These are phyloP conservation scores for Brassica incana DNA, from an alignment of 345 rosid genomes.

Conservation along the genomic window DNA sequence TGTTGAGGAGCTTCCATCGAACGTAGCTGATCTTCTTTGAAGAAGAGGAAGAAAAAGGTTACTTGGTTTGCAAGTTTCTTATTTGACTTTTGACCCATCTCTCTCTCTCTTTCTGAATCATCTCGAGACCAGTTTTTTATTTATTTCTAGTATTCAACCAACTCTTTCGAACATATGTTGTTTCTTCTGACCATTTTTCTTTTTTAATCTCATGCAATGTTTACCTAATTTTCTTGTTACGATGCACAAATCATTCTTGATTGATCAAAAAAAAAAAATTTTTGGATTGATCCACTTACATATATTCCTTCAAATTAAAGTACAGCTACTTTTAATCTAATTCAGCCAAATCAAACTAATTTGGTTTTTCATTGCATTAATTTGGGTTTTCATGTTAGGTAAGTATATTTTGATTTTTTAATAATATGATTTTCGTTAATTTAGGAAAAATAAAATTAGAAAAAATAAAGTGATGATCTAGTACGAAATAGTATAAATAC, in stretches of 20 bases:
- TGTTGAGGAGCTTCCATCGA: not conserved
- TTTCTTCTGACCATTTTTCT: conserved; percentile 29
- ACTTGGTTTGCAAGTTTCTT: conserved; percentile 29
- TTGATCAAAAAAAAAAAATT: no score
- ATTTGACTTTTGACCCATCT: conserved; percentile 35
- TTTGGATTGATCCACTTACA: no score
- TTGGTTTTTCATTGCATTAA: no score
- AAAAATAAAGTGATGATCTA: no score
- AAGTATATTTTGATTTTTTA: no score
- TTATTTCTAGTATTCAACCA: conserved; percentile 19
- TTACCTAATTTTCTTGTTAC: not conserved
- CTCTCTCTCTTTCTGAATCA: not conserved
- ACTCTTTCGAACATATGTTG: conserved; percentile 30
- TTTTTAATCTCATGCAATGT: conserved; percentile 17
- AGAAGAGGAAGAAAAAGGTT: not conserved
- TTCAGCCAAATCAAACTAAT: no score
- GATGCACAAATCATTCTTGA: not conserved
- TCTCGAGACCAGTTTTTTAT: conserved; percentile 10
- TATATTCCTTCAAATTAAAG: no score
- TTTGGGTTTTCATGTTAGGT: no score
- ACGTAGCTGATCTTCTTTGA: not conserved
- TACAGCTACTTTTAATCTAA: no score
- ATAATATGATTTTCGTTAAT: no score
- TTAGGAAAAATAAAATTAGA: no score
- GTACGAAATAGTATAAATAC: no score